A percentile compares a stretch with the other conserved stretches of the same genome.
These are phyloP conservation scores for Erodium moschatum DNA, from an alignment of 441 rosid species.

Conservation along the genomic window DNA sequence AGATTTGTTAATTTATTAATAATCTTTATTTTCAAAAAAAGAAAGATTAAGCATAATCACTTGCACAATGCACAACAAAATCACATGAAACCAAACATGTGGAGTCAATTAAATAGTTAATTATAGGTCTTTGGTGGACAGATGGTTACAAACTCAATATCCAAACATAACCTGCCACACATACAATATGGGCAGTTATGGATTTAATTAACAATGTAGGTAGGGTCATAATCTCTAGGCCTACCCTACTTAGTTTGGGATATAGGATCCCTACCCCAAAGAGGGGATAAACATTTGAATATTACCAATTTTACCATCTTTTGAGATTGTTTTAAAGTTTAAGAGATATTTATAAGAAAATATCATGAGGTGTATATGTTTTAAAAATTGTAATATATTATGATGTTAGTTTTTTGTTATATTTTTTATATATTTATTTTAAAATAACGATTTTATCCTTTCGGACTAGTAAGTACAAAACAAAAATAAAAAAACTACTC, in stretches of 20 bases:
- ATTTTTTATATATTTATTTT: no score
- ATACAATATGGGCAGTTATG: not conserved
- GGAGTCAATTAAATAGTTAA: not conserved
- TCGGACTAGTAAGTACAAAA: no score
- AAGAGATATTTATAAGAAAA: no score
- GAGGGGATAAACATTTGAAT: not conserved
- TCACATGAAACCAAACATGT: not conserved
- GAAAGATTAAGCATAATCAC: not conserved
- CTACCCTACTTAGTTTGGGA: not conserved
- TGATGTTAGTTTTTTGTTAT: no score
- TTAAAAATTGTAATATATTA: no score
- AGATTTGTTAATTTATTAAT: no score
- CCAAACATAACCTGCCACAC: constrained; percentile 2
- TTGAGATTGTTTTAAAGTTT: no score
- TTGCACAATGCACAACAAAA: not conserved
- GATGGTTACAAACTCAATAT: not conserved
- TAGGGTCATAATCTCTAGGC: not conserved
- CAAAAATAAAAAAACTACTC: no score
- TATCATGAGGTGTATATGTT: no score
- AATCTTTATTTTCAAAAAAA: no score
- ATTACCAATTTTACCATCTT: not conserved
- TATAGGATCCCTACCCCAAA: not conserved
- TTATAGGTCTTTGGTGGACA: not conserved
- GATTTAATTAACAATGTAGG: not conserved
- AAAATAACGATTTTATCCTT: no score